phyloP scores from a whole-genome alignment of 2,329 filamentous ascomycete genomes.

The Arthroderma uncinatum region DNA sequence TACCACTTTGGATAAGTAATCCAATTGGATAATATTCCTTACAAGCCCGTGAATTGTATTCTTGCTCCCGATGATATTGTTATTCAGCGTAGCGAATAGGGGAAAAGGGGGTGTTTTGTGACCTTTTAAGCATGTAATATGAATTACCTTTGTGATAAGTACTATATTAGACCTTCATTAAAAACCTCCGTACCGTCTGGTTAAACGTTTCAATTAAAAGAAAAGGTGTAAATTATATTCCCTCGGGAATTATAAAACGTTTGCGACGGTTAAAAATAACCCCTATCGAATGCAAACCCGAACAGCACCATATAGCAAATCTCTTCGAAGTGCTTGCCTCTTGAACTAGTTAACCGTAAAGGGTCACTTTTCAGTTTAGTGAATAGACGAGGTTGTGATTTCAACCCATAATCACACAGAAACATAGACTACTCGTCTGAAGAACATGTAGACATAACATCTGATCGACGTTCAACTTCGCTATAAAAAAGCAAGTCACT shows the following conservation, averaged over 20 bases:
- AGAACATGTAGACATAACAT: not conserved
- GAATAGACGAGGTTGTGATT: no score
- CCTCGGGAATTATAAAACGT: no score
- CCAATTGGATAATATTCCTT: not conserved
- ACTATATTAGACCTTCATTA: no score
- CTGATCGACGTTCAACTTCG: not conserved
- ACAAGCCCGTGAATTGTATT: not conserved
- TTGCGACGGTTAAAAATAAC: no score
- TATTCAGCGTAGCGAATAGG: not conserved
- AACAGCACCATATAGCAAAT: not conserved
- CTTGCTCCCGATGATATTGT: not conserved
- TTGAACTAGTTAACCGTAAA: no score
- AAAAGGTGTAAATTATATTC: no score
- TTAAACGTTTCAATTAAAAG: no score
- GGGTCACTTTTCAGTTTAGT: no score
- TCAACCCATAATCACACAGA: no score
- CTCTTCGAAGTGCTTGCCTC: not conserved
- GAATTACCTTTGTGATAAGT: no score
- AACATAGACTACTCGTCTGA: not conserved
- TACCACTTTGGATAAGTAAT: constrained; percentile 29
- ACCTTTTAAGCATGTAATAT: no score
- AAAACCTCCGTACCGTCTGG: no score
- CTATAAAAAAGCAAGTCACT: not conserved
- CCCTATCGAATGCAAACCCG: not conserved
- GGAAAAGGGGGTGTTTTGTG: not conserved